Evolutionary conservation across 2,329 filamentous ascomycete species (phyloP), one percentile per base, ranked within the genome.

Genomic region (Fusarium gaditjirri): DNA sequence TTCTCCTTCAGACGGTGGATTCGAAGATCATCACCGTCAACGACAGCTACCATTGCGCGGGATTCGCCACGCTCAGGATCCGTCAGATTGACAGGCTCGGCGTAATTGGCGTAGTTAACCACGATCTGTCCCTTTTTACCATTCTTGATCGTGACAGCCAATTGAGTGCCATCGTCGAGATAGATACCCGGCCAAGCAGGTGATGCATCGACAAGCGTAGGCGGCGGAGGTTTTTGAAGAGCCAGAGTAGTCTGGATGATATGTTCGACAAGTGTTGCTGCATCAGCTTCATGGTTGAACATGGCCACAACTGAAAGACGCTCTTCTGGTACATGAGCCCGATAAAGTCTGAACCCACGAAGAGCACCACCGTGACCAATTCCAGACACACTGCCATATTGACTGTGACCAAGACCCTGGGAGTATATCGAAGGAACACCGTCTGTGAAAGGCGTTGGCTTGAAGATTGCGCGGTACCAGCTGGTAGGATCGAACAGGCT

Each of bases 261-360:
- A 2, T 56, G 36, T 16, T 71, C 68, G 2, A 65, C 50, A 5
- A 69, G n/a, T 17, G 63, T 36, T 11, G 52, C 57, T 12, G 68
- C 68, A 23, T 68, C 68, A 9, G 68, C 65, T 29, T 71, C 69
- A 8, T 71, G 69, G 3, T 71, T 71, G 36, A 71, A 63, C 68
- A 71, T 64, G 1, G 67, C 68, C 19, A 71, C 68, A 1, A 72
- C 53, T 19, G 69, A 71, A 14, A 72, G 42, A 23, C 69, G 63
- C 23, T 72, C 57, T 31, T 65, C 65, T 5, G 69, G 69, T 1
- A 60, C 68, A 14, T 72, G 69, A 16, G 70, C 47, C 7, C 68
- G 58, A 23, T 64, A 58, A 17, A 68, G 65, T 16, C 68, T 61
- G 58, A 69, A 71, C 17, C 69, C 69, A 19, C 69, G 69, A 4